Base-by-base conservation (phyloP, 768 basidiomycete species). In the Xerocomus spinulosus region DNA sequence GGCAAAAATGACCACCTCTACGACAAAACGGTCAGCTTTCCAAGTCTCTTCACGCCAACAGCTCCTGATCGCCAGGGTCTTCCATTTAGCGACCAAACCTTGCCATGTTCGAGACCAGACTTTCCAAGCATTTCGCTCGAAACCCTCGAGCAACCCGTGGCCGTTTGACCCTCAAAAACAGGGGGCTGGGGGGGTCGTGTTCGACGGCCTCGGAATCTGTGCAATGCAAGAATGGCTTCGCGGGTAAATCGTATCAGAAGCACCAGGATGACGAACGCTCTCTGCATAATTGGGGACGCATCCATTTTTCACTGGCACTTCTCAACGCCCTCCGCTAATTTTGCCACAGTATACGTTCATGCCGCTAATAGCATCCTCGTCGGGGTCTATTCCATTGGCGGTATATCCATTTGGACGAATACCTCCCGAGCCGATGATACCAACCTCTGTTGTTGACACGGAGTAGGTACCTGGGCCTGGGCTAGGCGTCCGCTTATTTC, bases 241-340 rank as follows among this genome's bases (percentile, higher is more conserved):
- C 46, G 42, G 24, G 14, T 34, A 48, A 29, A 26, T 20, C 49
- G 54, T 60, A 52, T 59, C 55, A 60, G 61, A 62, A 63, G 58
- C 58, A 40, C 50, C 41, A 9, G 18, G 38, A 49, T 56, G 42
- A 47, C 45, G 46, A 58, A 51, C 30, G 17, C 38, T 28, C 39
- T 42, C 25, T 52, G 52, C 54, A 48, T 44, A 56, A 51, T 49
- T 49, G 54, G 53, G 42, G 29, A 44, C 43, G 49, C 54, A 51
- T 64, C 64, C 63, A 64, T 66, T 66, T 59, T 49, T 42, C 32
- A 35, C 43, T 14, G 33, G 45, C 46, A 52, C 59, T 59, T 66
- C 55, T 59, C 55, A 64, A 36, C 64, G 56, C 64, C 64, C 53
- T 46, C 46, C 44, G 23, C 46, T 44, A 25, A 33, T 36, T 45